Base-by-base conservation (phyloP, 352 stramenopile genomes). In the Globisporangium cederbergense region DNA sequence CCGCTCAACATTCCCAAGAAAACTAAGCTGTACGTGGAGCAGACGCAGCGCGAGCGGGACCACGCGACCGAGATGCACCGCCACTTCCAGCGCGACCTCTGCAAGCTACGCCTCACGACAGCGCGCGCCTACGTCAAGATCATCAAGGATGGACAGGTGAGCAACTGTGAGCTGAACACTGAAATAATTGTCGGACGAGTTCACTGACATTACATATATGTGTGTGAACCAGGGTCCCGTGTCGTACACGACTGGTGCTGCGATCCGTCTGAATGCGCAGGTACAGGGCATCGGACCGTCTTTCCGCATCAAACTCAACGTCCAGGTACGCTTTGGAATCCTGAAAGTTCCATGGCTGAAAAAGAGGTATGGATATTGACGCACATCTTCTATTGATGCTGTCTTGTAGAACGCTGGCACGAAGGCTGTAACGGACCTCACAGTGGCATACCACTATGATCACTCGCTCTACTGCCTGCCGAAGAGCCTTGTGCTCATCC, bases 11-110 rank as follows among this genome's bases (percentile, higher is more conserved):
- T 98, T 32, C 91, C 91, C 0, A 97, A 97, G 75, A 98, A 97
- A 58, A 98, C 92, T n/a, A 96, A 96, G 40, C 66, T 98, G 53
- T 98, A 97, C 67, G 90, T 98, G 28, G 92, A 98, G 64, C 90
- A 97, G 66, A 97, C 91, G 16, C 88, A 97, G 64, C 84, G 92
- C 8, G 91, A 97, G 65, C 81, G 90, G 30, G 86, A 97, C 55
- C 83, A 96, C 57, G 88, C 88, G 6, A 89, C 74, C 13, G 92
- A 97, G 65, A 98, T 98, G 81, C 91, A 98, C 63, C 82, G 88
- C 30, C 84, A 92, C 55, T 98, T 98, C 61, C 92, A 98, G 70
- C 78, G 88, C 28, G 88, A 97, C 43, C 70, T 98, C 32, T 97
- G 89, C 73, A 96, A 95, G 50, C 68, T 98, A 11, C 84, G 92